A percentile compares a stretch with the other conserved stretches of the same genome.
These are phyloP conservation scores for Backusella macrospora DNA, from an alignment of 192 early-diverging fungal species.

Conservation along the genomic window DNA sequence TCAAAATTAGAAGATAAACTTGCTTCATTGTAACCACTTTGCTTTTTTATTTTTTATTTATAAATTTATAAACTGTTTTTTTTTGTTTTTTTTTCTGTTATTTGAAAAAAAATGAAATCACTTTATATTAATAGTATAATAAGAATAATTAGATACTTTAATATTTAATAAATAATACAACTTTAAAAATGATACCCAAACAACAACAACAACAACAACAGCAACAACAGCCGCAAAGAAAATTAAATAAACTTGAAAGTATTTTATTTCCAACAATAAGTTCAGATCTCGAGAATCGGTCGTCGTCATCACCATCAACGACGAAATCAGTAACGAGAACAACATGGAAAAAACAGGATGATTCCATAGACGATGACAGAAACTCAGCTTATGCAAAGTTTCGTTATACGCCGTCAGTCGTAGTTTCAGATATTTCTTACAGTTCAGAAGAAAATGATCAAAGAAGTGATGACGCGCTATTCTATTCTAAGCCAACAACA, in stretches of 20 bases:
- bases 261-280: conserved; percentile 9
- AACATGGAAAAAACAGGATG: not conserved
- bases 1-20: conserved; percentile 10
- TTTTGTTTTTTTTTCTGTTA: not conserved
- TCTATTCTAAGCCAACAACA: conserved; percentile 1
- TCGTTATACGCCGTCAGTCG: not conserved
- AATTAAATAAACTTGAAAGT: conserved; percentile 7
- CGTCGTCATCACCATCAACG: not conserved
- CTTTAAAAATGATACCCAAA: conserved; percentile 10
- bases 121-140: conserved; percentile 1
- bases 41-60: conserved; percentile 2
- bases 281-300: not conserved
- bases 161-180: not conserved
- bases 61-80: conserved; percentile 3
- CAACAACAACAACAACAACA: not conserved
- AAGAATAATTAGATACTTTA: not conserved
- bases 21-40: conserved; percentile 12
- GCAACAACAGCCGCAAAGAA: not conserved
- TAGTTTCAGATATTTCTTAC: conserved; percentile 16
- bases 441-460: conserved; percentile 13
- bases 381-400: not conserved
- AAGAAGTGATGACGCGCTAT: conserved; percentile 15
- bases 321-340: not conserved
- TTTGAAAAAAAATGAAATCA: conserved; percentile 5
- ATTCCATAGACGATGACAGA: not conserved